Conservation (phyloP, 345 rosid genomes). For the Populus nigra region DNA sequence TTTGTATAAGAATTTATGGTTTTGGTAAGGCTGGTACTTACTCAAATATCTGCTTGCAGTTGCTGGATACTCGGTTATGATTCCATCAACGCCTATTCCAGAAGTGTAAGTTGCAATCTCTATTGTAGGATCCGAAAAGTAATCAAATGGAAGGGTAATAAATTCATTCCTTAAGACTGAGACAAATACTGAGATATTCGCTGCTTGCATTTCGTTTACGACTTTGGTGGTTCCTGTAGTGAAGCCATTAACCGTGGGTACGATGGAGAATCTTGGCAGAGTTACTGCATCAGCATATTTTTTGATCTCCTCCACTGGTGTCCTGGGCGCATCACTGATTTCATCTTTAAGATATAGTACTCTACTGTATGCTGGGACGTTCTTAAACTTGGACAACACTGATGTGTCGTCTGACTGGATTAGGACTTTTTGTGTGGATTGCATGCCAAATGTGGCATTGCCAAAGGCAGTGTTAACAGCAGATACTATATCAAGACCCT, state of each 20-base stretch:
- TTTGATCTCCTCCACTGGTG: constrained; percentile 54
- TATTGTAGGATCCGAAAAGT: constrained; percentile 57
- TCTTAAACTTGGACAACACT: constrained; percentile 51
- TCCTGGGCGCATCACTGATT: constrained; percentile 53
- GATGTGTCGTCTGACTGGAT: constrained; percentile 79
- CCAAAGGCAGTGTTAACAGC: constrained; percentile 47
- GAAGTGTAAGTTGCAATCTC: constrained; percentile 63
- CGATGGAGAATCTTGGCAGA: constrained; percentile 42
- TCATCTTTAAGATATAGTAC: constrained; percentile 43
- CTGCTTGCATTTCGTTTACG: constrained; percentile 52
- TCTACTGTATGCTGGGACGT: constrained; percentile 49
- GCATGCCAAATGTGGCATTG: constrained; percentile 64
- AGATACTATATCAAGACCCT: constrained; percentile 59
- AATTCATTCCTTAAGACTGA: constrained; percentile 62
- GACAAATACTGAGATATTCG: constrained; percentile 65
- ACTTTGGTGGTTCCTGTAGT: constrained; percentile 42
- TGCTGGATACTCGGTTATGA: constrained; percentile 73
- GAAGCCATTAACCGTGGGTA: constrained; percentile 41
- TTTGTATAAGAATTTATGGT: background rate
- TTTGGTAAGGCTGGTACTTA: constrained; percentile 32
- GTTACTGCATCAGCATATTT: constrained; percentile 65
- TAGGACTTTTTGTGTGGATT: constrained; percentile 65
- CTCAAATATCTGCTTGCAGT: constrained; percentile 69
- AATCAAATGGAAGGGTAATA: constrained; percentile 60
- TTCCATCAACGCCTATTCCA: constrained; percentile 57